These are phyloP conservation scores for Sugiyamaella pinicola DNA, from an alignment of 1,139 yeast genomes.

Conservation along the genomic window DNA sequence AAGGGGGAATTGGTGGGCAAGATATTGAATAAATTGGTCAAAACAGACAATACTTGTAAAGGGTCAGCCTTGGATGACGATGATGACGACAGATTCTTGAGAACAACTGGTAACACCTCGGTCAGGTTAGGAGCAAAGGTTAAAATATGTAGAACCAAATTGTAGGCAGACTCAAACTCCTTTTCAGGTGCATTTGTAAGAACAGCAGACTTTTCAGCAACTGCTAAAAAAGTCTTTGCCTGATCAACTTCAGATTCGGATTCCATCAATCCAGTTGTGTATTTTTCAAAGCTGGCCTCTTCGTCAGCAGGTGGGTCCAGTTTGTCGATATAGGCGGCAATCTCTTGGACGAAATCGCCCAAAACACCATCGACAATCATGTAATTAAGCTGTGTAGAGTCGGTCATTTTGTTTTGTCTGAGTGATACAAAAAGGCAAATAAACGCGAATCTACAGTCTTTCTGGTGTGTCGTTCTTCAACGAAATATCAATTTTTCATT, in stretches of 20 bases:
- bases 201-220: constrained; percentile 40
- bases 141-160: constrained; percentile 45
- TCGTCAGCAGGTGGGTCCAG: constrained; percentile 37
- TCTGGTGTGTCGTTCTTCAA: neutral
- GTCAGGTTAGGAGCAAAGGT: constrained; percentile 42
- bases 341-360: constrained; percentile 44
- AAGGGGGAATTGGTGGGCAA: constrained; percentile 39
- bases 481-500: constrained; percentile 1
- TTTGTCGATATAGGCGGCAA: constrained; percentile 45
- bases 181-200: constrained; percentile 42
- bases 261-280: constrained; percentile 35
- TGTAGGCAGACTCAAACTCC: constrained; percentile 48
- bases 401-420: constrained; percentile 10
- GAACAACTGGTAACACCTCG: constrained; percentile 39
- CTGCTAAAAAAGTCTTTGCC: constrained; percentile 39
- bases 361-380: constrained; percentile 44
- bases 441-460: constrained; percentile 3
- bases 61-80: constrained; percentile 38
- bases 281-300: constrained; percentile 28
- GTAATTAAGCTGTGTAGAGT: constrained; percentile 29
- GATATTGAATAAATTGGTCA: constrained; percentile 48
- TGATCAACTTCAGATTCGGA: constrained; percentile 34
- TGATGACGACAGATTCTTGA: constrained; percentile 38
- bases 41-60: constrained; percentile 41
- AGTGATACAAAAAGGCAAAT: neutral